Percentiles rank a stretch among this genome's conserved stretches.
These are phyloP conservation scores for Phytophthora citricola DNA, from an alignment of 352 stramenopile species.

Conservation along the genomic window DNA sequence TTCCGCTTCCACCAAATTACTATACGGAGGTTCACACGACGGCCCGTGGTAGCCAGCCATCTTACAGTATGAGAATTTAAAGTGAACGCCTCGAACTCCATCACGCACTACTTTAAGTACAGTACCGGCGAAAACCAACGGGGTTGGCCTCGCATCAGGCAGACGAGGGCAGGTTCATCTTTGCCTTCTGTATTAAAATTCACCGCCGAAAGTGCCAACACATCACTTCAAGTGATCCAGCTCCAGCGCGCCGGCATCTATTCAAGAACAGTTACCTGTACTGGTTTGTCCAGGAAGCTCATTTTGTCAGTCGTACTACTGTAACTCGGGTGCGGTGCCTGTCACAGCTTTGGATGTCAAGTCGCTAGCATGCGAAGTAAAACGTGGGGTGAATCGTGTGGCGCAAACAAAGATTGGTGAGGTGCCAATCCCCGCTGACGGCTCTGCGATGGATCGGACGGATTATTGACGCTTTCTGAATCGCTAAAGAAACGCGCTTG, in stretches of 20 bases:
- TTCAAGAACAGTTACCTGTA: background rate
- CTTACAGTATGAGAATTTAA: background rate
- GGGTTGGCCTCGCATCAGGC: background rate
- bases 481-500: constrained; percentile 1
- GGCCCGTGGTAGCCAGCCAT: too few relatives aligned
- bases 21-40: too few relatives aligned
- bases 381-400: background rate
- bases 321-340: background rate
- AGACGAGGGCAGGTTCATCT: background rate
- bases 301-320: background rate
- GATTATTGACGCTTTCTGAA: background rate
- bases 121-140: background rate
- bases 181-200: background rate
- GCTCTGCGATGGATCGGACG: background rate
- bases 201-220: background rate
- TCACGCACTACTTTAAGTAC: too few relatives aligned
- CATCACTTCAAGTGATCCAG: background rate
- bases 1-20: too few relatives aligned
- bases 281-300: background rate
- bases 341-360: background rate
- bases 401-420: constrained; percentile 1
- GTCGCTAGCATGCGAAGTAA: background rate
- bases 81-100: background rate
- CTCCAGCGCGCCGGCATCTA: background rate
- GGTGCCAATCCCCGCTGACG: background rate